Percentiles rank a stretch among this genome's conserved stretches.
Conservation (phyloP, 768 basidiomycete species). For the Podaxis sp. region DNA sequence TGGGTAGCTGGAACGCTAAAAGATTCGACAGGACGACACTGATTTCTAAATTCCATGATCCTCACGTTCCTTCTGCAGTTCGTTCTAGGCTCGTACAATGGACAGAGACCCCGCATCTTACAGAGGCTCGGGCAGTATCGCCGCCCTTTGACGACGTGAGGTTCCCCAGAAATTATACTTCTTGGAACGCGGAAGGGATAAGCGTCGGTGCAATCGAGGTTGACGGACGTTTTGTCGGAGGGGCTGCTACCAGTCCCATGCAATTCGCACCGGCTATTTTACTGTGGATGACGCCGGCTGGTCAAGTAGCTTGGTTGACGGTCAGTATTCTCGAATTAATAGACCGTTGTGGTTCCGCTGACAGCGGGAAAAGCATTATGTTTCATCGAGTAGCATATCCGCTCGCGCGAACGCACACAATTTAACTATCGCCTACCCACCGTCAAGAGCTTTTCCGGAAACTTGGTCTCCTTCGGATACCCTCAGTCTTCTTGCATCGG, state of each 20-base stretch:
- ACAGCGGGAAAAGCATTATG: slow-evolving; percentile 20
- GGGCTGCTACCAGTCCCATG: slow-evolving; percentile 24
- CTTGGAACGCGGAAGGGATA: slow-evolving; percentile 25
- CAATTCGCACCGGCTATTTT: slow-evolving; percentile 24
- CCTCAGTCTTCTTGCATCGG: slow-evolving; percentile 27
- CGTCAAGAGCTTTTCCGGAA: slow-evolving; percentile 24
- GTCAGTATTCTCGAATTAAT: slow-evolving; percentile 14
- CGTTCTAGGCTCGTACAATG: slow-evolving; percentile 16
- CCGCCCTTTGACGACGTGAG: slow-evolving; percentile 25
- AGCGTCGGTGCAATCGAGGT: slow-evolving; percentile 28
- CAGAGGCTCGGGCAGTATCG: slow-evolving; percentile 25
- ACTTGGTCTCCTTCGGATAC: slow-evolving; percentile 16
- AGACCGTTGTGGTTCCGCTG: background rate
- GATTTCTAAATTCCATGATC: slow-evolving; percentile 27
- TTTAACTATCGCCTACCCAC: slow-evolving; percentile 25
- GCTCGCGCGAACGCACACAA: slow-evolving; percentile 20
- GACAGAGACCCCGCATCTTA: slow-evolving; percentile 14
- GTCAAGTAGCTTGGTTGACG: slow-evolving; percentile 22
- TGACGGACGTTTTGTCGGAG: slow-evolving; percentile 25
- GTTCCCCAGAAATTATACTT: slow-evolving; percentile 27
- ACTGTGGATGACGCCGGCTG: slow-evolving; percentile 22
- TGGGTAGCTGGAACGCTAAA: background rate
- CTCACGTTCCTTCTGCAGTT: slow-evolving; percentile 21
- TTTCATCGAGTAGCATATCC: slow-evolving; percentile 24
- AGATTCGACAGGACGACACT: slow-evolving; percentile 21